Base-by-base conservation (phyloP, 176 grass and related monocot genomes). In the Oryza australiensis region DNA sequence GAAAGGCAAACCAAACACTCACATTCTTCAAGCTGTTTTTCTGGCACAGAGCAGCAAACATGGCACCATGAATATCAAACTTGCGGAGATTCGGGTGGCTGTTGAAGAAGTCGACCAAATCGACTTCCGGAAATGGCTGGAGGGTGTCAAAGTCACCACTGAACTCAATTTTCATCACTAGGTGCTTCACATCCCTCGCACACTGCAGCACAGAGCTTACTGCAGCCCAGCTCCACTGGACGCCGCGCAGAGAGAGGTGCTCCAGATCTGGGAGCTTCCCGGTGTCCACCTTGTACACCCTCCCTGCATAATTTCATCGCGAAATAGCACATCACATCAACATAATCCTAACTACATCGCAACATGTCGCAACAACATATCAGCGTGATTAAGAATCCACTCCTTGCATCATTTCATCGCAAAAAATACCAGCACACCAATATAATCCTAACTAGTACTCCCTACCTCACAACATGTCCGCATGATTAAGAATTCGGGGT, bases 141-240 rank as follows among this genome's bases (percentile, higher is more conserved):
- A 98, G 93, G 6, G 87, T 74, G 24, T 93, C 89, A 55, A 91
- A 87, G 40, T 98, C 92, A 3, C 96, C 96, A 8, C 87, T 95
- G 85, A 99, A 99, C 79, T 99, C 96, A 26, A 99, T 89, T 80
- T 99, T 99, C 91, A 99, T 99, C 38, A 93, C 84, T 0, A 99
- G 82, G 34, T 99, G 91, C 75, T 87, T 93, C 80, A 95, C 89
- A 20, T 94, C 89, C 63, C 70, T 89, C 5, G 96, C 91, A 28
- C 81, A 88, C 59, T 84, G 86, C 41, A 99, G 59, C 69, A 95
- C 80, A 4, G 96, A 91, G 82, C 18, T 83, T 62, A 99, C 81
- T 0, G 96, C 93, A 3, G 68, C 80, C 96, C 96, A 99, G 74
- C 83, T 91, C 96, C 96, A 99, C 77, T 99, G 93, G 26, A 99